These are phyloP conservation scores for Haplographium delicatum DNA, from an alignment of 495 filamentous ascomycete genomes.

Conservation along the genomic window DNA sequence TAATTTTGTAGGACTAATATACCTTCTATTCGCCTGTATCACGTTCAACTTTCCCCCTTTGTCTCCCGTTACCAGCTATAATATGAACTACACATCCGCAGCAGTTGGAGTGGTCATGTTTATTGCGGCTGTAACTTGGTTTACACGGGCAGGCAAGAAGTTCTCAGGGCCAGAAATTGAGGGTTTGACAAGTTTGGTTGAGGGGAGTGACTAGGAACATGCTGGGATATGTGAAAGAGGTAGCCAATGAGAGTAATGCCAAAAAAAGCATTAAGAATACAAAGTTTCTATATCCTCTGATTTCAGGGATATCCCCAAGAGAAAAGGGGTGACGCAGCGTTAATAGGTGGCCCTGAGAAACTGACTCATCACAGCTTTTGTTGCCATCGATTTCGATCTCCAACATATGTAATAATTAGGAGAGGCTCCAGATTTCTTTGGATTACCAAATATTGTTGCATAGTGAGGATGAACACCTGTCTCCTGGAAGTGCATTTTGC, in stretches of 20 bases:
- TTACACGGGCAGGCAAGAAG: conserved; percentile 42
- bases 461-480: no score
- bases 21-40: conserved; percentile 47
- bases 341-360: not conserved
- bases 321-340: no score
- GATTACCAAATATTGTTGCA: no score
- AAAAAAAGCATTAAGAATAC: no score
- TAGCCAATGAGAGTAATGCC: not conserved
- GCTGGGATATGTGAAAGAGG: not conserved
- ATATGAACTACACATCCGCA: conserved; percentile 57
- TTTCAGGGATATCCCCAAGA: no score
- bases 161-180: conserved; percentile 43
- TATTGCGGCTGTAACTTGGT: conserved; percentile 47
- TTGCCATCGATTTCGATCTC: no score
- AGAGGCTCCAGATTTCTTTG: no score
- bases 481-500: not conserved
- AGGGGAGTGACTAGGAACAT: not conserved
- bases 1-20: conserved; percentile 48
- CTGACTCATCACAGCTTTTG: no score
- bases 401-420: no score
- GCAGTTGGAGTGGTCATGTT: conserved; percentile 50
- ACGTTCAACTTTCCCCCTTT: conserved; percentile 54
- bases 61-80: conserved; percentile 41
- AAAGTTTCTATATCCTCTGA: no score
- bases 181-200: conserved; percentile 2